Base-by-base conservation (phyloP, 2,329 filamentous ascomycete genomes). In the Sporothrix protearum region DNA sequence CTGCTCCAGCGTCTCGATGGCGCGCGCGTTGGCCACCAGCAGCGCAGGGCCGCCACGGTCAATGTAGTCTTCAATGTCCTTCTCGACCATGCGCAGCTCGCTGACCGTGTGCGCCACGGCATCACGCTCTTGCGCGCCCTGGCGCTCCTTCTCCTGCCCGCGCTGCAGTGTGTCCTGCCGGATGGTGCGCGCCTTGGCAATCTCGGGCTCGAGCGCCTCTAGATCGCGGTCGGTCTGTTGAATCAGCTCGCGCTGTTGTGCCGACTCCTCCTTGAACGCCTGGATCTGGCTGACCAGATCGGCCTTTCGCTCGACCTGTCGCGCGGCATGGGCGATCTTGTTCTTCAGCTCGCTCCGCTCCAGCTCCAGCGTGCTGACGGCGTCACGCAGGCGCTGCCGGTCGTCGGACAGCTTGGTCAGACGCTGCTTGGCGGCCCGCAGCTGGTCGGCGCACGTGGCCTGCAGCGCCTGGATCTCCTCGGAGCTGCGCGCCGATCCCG, bases 391-490 rank as follows among this genome's bases (percentile, higher is more conserved):
- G 51, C 91, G 88, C 75, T 97, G 92, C 75, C 88, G 89, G 45
- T 96, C 92, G 14, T 81, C 82, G 0, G 85, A 87, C 42, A 96
- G 81, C 76, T 91, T 92, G 7, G 86, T 81, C 14, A 95, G 85
- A 57, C 84, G 86, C 55, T 84, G 84, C 77, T 92, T 93, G 36
- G 89, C 81, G 28, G 82, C 81, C 70, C 90, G 88, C 75, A 89
- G 85, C 77, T 92, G 88, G 73, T 94, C 92, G 25, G 86, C 87
- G 71, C 90, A 85, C 22, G 83, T 81, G 64, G 88, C 88, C 73
- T 94, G 88, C 64, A 94, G 88, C 69, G 92, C 89, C 76, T 96
- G 92, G 69, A 96, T 94, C 75, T 96, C 92, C 70, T 97, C 92
- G 7, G 93, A 86, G 39, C 92, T 92, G 73, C 92, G 88, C 16